Base-by-base conservation (phyloP, 495 filamentous ascomycete species). In the Penicillium antarcticum region DNA sequence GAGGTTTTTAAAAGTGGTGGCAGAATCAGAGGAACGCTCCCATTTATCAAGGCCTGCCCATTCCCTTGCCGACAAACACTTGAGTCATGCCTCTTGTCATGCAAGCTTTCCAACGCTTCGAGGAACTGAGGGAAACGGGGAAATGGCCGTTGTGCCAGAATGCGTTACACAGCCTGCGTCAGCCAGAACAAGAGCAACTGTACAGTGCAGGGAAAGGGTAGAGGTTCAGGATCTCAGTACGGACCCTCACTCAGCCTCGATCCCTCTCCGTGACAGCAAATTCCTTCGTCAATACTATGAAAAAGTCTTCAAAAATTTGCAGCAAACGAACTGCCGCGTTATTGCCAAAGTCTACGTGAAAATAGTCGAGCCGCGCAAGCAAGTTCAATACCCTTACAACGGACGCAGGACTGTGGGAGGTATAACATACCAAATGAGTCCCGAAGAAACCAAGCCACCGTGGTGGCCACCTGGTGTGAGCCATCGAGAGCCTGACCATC, bases 291-390 rank as follows among this genome's bases (percentile, higher is more conserved):
- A 72, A 8, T 87, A 85, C 61, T 87, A 88, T 51, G 72, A 77
- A 34, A 77, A 77, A 14, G 70, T 82, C 0, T 85, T 92, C 52
- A 79, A 80, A 47, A 76, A 76, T 26, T 71, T 89, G 44, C 88
- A 92, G 59, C 89, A 92, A 60, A 77, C 81, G 5, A 81, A 85
- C 39, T 87, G 86, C 60, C 76, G 42, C 72, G 75, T 73, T 12
- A 79, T 92, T n/a, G 82, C 82, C 11, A 92, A 92, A 60, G 85
- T 80, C 17, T 92, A 89, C 74, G 82, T 95, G 57, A 90, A 87
- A 58, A 74, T 84, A 9, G 84, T 94, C 2, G 87, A 89, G 48
- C 87, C 90, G 0, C 89, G 87, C 58, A 96, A 96, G 62, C 89
- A 95, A 63, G 82, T 83, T 0, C 84, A 79, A 33, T 83, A 87